Base-by-base conservation (phyloP, 2,329 filamentous ascomycete species). In the Aspergillus aculeatinus region DNA sequence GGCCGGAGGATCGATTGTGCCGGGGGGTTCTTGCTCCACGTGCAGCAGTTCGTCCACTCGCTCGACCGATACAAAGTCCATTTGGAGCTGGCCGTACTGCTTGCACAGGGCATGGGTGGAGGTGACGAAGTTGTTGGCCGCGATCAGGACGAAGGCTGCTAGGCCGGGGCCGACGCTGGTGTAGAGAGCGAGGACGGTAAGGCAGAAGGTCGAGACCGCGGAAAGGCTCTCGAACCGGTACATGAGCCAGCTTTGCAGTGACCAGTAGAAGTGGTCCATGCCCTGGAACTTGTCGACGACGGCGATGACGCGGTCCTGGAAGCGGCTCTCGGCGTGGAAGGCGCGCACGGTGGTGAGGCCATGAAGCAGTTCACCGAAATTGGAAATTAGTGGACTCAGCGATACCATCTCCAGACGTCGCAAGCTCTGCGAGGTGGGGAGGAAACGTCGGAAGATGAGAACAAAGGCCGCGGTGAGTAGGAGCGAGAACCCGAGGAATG, bases 261-360 rank as follows among this genome's bases (percentile, higher is more conserved):
- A 90, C 89, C 92, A 96, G 77, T 96, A 96, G 77, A 96, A 96
- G 73, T 97, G 93, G 69, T 97, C 93, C 84, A 96, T 95, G 72
- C 92, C 92, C 73, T 96, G 93, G 71, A 96, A 96, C 19, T 87
- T 87, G 70, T 96, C 92, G 0, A 92, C 92, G 0, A 92, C 92
- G 2, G 83, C 80, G 35, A 97, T 88, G 55, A 96, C 91, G 54
- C 88, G 85, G 63, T 87, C 84, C 70, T 96, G 91, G 70, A 96
- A 96, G 55, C 89, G 87, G 4, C 83, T 79, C 67, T 96, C 89
- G 0, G 89, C 91, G 52, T 84, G 86, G 72, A 96, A 94, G 0
- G 93, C 92, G 48, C 91, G 86, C 23, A 97, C 92, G 0, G 93
- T 96, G 0, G 90, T 92, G 9, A 97, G 79, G 0, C 93, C 93